Percentiles rank a stretch among this genome's conserved stretches.
Evolutionary conservation across 2,329 filamentous ascomycete genomes (phyloP).

Genomic region (Calonectria naviculata): DNA sequence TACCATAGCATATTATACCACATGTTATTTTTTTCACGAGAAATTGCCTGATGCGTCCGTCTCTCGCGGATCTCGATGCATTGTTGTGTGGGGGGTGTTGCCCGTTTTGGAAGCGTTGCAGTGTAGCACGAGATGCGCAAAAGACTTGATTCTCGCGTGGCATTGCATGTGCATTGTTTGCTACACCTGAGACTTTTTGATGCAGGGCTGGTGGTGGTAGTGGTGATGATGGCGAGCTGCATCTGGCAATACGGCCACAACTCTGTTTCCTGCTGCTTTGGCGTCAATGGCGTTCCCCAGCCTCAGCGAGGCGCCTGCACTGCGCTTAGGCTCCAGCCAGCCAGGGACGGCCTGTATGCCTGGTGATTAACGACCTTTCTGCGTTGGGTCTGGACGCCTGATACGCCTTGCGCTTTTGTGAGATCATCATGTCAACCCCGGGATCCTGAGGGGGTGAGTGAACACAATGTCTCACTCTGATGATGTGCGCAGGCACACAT

Average conservation of each 20-base stretch:
- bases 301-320: neutral
- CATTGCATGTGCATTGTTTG: conserved; percentile 6
- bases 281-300: neutral
- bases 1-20: conserved; percentile 4
- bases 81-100: neutral
- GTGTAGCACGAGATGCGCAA: neutral
- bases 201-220: neutral
- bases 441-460: neutral
- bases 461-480: neutral
- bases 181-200: conserved; percentile 1
- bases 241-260: neutral
- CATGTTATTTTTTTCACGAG: neutral
- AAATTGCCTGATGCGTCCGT: neutral
- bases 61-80: neutral
- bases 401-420: neutral
- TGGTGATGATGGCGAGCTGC: neutral
- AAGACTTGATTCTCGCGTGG: conserved; percentile 2
- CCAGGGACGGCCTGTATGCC: neutral
- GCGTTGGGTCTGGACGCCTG: neutral
- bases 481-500: neutral
- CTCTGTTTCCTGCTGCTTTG: neutral
- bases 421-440: neutral
- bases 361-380: too few relatives aligned
- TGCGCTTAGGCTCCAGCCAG: neutral
- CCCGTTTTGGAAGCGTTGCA: neutral